Percentiles rank a stretch among this genome's conserved stretches.
These are phyloP conservation scores for Xenoacremonium recifei DNA, from an alignment of 2,329 filamentous ascomycete genomes.

Conservation along the genomic window DNA sequence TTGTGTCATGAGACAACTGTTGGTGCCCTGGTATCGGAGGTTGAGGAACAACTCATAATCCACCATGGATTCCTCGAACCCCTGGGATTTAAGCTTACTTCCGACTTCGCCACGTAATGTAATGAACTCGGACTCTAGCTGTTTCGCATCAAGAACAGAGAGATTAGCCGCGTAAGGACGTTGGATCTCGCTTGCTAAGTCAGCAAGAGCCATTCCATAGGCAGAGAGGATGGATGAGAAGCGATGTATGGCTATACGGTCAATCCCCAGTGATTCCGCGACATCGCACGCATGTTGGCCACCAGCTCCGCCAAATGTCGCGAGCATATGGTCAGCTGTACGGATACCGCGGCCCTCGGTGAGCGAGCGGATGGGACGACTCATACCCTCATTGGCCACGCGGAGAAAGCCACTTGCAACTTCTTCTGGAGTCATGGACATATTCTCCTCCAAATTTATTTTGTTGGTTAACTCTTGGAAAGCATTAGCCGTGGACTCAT, in stretches of 20 bases:
- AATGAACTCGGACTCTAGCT: too few relatives aligned
- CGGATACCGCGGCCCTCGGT: conserved; percentile 55
- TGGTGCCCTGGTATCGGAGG: conserved; percentile 46
- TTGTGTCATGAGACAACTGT: conserved; percentile 39
- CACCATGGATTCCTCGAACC: conserved; percentile 36
- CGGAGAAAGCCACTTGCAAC: conserved; percentile 68
- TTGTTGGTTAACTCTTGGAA: too few relatives aligned
- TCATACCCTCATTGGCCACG: conserved; percentile 75
- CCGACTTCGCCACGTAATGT: conserved; percentile 24
- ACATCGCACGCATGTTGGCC: conserved; percentile 55
- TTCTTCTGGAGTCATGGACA: conserved; percentile 17
- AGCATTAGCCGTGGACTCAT: too few relatives aligned
- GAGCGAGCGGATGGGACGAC: conserved; percentile 69
- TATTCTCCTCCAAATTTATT: conserved; percentile 25
- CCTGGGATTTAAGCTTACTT: conserved; percentile 37
- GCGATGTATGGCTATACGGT: conserved; percentile 38
- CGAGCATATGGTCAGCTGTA: conserved; percentile 27
- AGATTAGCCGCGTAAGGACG: conserved; percentile 28
- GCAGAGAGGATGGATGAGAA: conserved; percentile 41
- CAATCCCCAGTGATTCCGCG: conserved; percentile 37
- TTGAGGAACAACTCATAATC: conserved; percentile 41
- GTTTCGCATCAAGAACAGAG: neutral
- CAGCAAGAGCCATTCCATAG: conserved; percentile 41
- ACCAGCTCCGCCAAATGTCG: conserved; percentile 65
- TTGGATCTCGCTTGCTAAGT: conserved; percentile 35